These are phyloP conservation scores for Entomophthora muscae DNA, from an alignment of 371 early-diverging fungal genomes.

Conservation along the genomic window DNA sequence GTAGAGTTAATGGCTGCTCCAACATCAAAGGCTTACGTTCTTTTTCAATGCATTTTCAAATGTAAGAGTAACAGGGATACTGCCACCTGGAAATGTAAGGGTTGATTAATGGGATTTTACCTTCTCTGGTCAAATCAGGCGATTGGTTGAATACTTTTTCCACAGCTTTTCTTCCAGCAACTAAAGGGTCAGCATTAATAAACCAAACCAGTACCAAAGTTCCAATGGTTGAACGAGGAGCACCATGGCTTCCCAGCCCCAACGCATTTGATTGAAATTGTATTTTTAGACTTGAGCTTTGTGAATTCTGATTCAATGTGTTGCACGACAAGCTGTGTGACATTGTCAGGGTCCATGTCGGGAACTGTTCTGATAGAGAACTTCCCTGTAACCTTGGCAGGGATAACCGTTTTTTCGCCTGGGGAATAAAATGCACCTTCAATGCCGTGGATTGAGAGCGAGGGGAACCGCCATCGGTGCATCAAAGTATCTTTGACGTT, in stretches of 20 bases:
- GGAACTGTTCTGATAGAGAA: slow-evolving; percentile 91
- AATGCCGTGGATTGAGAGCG: slow-evolving; percentile 88
- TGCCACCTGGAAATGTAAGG: slow-evolving; percentile 36
- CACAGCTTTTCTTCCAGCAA: slow-evolving; percentile 76
- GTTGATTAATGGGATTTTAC: neutral
- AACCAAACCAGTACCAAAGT: slow-evolving; percentile 41
- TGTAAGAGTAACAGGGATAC: slow-evolving; percentile 93
- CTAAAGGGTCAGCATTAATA: slow-evolving; percentile 14
- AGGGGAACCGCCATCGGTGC: slow-evolving; percentile 86
- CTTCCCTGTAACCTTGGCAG: slow-evolving; percentile 88
- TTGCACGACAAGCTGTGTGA: slow-evolving; percentile 51
- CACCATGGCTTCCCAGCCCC: slow-evolving; percentile 91
- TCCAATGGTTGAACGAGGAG: slow-evolving; percentile 74
- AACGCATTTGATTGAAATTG: slow-evolving; percentile 40
- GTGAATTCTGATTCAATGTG: slow-evolving; percentile 64
- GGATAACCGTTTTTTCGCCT: slow-evolving; percentile 94
- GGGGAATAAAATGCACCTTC: slow-evolving; percentile 90
- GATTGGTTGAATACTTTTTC: slow-evolving; percentile 71
- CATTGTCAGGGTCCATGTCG: slow-evolving; percentile 66
- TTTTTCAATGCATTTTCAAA: slow-evolving; percentile 87
- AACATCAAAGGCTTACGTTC: slow-evolving; percentile 80
- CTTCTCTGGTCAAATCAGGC: slow-evolving; percentile 94
- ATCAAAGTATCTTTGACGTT: slow-evolving; percentile 61
- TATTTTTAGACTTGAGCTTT: slow-evolving; percentile 78
- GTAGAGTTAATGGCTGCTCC: slow-evolving; percentile 42